A percentile compares a stretch with the other conserved stretches of the same genome.
phyloP scores from a whole-genome alignment of 208 protist species.

The Trypanosoma platydactyli region DNA sequence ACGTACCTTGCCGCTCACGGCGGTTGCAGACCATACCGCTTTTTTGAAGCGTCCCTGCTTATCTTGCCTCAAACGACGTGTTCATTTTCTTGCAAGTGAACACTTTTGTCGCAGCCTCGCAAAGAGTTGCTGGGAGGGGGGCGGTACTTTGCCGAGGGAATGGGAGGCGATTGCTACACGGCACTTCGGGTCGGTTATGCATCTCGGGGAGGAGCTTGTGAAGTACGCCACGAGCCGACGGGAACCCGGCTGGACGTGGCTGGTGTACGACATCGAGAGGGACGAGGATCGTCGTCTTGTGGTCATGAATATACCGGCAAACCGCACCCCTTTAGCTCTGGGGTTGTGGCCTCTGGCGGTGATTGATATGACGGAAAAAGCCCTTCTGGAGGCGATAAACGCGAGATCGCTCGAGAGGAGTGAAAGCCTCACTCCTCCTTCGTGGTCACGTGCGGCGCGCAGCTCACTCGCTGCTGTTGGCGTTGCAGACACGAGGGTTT shows the following conservation, averaged over 20 bases:
- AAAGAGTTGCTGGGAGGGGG: conserved; percentile 27
- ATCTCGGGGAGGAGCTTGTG: conserved; percentile 36
- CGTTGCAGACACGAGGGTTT: not conserved
- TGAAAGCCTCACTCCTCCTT: conserved; percentile 15
- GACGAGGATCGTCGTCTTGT: conserved; percentile 24
- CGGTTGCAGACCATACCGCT: conserved; percentile 36
- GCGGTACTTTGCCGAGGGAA: conserved; percentile 21
- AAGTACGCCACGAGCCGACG: conserved; percentile 40
- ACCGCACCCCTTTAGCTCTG: conserved; percentile 51
- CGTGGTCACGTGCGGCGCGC: conserved; percentile 72
- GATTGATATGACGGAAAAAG: conserved; percentile 61
- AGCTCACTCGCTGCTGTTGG: conserved; percentile 20
- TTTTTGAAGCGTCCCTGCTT: conserved; percentile 59
- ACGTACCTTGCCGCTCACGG: conserved; percentile 44
- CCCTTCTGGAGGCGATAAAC: conserved; percentile 33
- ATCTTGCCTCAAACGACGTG: conserved; percentile 48
- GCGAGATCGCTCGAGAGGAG: not conserved
- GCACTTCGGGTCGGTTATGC: conserved; percentile 43
- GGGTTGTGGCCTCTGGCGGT: conserved; percentile 84
- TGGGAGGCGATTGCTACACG: conserved; percentile 31
- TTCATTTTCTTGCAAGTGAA: conserved; percentile 74
- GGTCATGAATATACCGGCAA: conserved; percentile 46
- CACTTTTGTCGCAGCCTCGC: conserved; percentile 66
- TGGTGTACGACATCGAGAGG: conserved; percentile 46
- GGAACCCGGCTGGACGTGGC: conserved; percentile 63